Percentiles rank a stretch among this genome's conserved stretches.
These are phyloP conservation scores for Cornus kousa DNA, from an alignment of 148 eudicot species.

Conservation along the genomic window DNA sequence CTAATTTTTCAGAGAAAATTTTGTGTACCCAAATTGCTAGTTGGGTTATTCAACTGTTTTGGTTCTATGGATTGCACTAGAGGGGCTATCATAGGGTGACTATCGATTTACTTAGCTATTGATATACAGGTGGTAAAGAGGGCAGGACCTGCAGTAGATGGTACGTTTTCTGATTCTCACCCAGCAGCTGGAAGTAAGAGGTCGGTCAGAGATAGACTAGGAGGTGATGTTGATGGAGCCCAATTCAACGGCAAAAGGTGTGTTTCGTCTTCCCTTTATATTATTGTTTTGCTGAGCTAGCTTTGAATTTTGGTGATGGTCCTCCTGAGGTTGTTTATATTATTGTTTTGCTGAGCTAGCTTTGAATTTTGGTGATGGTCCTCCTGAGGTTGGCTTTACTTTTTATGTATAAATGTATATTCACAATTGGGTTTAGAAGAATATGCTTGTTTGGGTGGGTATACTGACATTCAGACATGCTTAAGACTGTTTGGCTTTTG, in stretches of 20 bases:
- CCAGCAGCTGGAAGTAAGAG: constrained; percentile 55
- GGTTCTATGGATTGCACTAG: background rate
- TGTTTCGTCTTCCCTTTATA: constrained; percentile 3
- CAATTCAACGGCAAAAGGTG: constrained; percentile 49
- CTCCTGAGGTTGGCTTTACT: background rate
- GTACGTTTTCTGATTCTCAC: constrained; percentile 27
- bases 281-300: background rate
- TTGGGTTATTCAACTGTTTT: background rate
- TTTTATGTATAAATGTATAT: background rate
- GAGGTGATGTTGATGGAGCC: constrained; percentile 37
- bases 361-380: background rate
- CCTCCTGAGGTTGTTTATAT: background rate
- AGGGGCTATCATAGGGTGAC: background rate
- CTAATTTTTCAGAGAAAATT: background rate
- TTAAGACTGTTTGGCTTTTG: background rate
- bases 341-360: background rate
- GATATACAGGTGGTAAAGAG: constrained; percentile 71
- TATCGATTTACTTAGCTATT: background rate
- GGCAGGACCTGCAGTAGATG: constrained; percentile 38
- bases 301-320: background rate
- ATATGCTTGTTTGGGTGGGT: background rate
- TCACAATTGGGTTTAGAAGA: background rate
- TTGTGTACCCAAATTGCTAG: background rate
- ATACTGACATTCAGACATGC: background rate
- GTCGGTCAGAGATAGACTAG: constrained; percentile 66